These are phyloP conservation scores for Eucalyptus globulus DNA, from an alignment of 345 rosid genomes.

Conservation along the genomic window DNA sequence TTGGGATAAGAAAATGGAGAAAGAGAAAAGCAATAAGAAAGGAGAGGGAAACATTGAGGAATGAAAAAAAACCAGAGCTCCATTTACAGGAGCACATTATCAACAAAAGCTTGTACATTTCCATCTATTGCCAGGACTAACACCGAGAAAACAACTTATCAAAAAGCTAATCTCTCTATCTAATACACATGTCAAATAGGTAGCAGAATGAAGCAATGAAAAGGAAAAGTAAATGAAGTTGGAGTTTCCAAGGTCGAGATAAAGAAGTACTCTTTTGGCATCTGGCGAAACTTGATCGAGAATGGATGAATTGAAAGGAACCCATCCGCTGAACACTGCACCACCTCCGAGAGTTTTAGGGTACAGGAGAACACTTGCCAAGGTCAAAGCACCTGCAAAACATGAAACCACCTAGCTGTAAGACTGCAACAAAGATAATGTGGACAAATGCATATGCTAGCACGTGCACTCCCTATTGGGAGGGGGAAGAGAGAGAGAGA, in stretches of 20 bases:
- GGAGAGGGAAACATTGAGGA: not conserved
- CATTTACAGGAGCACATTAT: not conserved
- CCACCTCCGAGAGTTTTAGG: conserved; percentile 79
- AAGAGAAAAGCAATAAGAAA: not conserved
- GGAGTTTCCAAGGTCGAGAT: not conserved
- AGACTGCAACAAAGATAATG: not conserved
- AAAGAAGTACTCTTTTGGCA: conserved; percentile 43
- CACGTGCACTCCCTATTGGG: not conserved
- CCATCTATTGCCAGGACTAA: not conserved
- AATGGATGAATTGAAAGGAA: conserved; percentile 57
- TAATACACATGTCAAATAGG: not conserved
- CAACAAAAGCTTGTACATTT: not conserved
- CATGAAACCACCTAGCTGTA: not conserved
- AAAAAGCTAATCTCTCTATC: not conserved
- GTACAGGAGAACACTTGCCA: conserved; percentile 70
- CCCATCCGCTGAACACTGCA: conserved; percentile 77
- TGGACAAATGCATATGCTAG: not conserved
- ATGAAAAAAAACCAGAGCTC: not conserved
- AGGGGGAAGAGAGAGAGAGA: not conserved
- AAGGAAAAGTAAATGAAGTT: not conserved
- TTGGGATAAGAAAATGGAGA: not conserved
- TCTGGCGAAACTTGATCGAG: conserved; percentile 29
- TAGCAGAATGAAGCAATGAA: not conserved
- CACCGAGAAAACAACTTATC: not conserved
- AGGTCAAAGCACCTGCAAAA: conserved; percentile 64